These are phyloP conservation scores for Kwoniella bestiolae DNA, from an alignment of 768 basidiomycete genomes.

Conservation along the genomic window DNA sequence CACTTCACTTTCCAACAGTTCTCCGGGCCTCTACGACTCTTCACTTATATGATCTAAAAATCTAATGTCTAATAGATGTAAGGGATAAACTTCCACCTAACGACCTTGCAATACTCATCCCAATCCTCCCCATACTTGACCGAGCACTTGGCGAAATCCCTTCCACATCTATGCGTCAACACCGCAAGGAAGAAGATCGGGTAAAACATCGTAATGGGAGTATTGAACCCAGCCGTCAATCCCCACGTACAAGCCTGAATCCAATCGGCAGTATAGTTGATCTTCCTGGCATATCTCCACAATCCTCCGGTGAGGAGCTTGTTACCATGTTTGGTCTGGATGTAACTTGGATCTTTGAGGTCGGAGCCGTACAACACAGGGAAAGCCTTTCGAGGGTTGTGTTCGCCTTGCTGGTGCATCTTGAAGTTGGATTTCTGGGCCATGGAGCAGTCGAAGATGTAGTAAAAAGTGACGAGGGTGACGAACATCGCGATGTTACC, in stretches of 20 bases:
- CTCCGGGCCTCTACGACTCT: background rate
- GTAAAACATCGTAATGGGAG: slow-evolving; percentile 96
- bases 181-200: slow-evolving; percentile 88
- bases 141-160: slow-evolving; percentile 94
- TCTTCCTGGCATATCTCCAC: slow-evolving; percentile 95
- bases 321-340: slow-evolving; percentile 94
- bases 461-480: slow-evolving; percentile 81
- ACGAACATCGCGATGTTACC: slow-evolving; percentile 74
- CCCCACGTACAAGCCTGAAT: slow-evolving; percentile 93
- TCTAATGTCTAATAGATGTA: slow-evolving; percentile 68
- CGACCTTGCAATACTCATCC: slow-evolving; percentile 83
- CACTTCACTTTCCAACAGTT: background rate
- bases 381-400: slow-evolving; percentile 84
- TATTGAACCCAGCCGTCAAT: slow-evolving; percentile 85
- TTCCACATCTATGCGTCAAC: slow-evolving; percentile 83
- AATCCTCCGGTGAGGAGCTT: slow-evolving; percentile 88
- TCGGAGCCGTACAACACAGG: slow-evolving; percentile 85
- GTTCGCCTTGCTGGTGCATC: slow-evolving; percentile 91
- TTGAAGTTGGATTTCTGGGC: slow-evolving; percentile 96
- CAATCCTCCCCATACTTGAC: slow-evolving; percentile 94
- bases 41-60: background rate
- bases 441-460: slow-evolving; percentile 91
- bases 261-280: slow-evolving; percentile 94
- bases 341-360: slow-evolving; percentile 82
- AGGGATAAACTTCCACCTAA: slow-evolving; percentile 89